phyloP scores from a whole-genome alignment of 2,329 filamentous ascomycete species.

The Biscogniauxia sp. region DNA sequence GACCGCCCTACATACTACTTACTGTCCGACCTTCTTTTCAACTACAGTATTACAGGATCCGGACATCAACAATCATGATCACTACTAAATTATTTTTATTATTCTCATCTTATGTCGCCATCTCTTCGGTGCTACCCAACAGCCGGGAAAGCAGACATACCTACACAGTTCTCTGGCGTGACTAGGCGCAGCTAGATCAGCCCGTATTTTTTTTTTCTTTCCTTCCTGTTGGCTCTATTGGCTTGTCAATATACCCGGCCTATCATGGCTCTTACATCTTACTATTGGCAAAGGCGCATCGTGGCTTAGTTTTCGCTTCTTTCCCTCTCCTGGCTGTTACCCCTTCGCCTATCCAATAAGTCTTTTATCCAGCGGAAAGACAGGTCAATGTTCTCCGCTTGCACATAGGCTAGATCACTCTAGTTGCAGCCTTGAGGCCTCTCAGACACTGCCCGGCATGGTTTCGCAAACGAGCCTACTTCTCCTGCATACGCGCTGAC shows the following conservation, averaged over 20 bases:
- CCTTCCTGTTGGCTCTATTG: neutral
- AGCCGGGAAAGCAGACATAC: too few species aligned
- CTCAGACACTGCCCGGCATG: neutral
- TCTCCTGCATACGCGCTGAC: neutral
- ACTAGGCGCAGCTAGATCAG: neutral
- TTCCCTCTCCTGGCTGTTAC: slow-evolving; percentile 1
- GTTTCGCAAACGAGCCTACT: neutral
- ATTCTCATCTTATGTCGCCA: neutral
- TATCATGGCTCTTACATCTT: neutral
- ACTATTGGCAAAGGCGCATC: slow-evolving; percentile 10
- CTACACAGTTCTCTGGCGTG: neutral
- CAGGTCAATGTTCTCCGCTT: slow-evolving; percentile 14
- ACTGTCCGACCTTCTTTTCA: too few species aligned
- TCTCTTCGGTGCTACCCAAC: neutral
- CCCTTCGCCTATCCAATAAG: neutral
- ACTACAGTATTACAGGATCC: too few species aligned
- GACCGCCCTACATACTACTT: too few species aligned
- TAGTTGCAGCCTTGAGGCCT: slow-evolving; percentile 9
- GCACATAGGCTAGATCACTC: slow-evolving; percentile 20
- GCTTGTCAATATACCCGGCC: neutral
- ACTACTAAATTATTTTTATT: neutral
- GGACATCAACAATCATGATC: too few species aligned
- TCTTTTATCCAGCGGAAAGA: slow-evolving; percentile 19
- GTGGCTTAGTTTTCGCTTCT: neutral
- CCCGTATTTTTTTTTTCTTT: neutral